These are phyloP conservation scores for Rutstroemia sp. DNA, from an alignment of 2,329 filamentous ascomycete genomes.

Conservation along the genomic window DNA sequence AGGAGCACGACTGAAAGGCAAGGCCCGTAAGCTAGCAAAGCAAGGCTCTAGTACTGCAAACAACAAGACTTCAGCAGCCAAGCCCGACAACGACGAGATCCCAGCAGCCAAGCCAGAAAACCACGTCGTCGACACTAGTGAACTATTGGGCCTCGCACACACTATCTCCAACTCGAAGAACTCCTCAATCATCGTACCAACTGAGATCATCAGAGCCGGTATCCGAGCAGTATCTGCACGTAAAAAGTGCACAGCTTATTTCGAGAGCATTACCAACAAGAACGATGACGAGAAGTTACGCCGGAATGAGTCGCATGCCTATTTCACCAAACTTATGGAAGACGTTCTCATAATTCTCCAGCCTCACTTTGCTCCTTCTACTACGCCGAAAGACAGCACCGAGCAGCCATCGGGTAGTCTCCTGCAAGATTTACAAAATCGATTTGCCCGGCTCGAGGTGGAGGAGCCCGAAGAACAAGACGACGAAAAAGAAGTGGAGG, in stretches of 20 bases:
- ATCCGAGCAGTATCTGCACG: conserved; percentile 11
- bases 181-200: not conserved
- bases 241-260: conserved; percentile 8
- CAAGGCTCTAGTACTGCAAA: not conserved
- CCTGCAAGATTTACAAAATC: conserved; percentile 8
- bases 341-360: conserved; percentile 11
- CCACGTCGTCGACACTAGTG: not conserved
- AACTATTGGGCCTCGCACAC: not conserved
- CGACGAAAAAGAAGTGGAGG: not conserved
- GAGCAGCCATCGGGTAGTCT: not conserved
- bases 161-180: not conserved
- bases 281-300: not conserved
- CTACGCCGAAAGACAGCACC: not conserved
- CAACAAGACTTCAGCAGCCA: not conserved
- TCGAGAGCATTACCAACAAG: not conserved
- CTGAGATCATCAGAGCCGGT: conserved; percentile 10
- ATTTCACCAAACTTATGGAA: conserved; percentile 14
- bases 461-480: conserved; percentile 9
- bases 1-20: conserved; percentile 7
- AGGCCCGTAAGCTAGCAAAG: conserved; percentile 7
- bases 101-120: not conserved
- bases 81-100: not conserved
- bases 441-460: conserved; percentile 12
- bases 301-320: conserved; percentile 7
- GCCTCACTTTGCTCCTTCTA: conserved; percentile 7